Evolutionary conservation across 2,329 filamentous ascomycete species (phyloP).

Genomic region (Stromatinia cepivora): DNA sequence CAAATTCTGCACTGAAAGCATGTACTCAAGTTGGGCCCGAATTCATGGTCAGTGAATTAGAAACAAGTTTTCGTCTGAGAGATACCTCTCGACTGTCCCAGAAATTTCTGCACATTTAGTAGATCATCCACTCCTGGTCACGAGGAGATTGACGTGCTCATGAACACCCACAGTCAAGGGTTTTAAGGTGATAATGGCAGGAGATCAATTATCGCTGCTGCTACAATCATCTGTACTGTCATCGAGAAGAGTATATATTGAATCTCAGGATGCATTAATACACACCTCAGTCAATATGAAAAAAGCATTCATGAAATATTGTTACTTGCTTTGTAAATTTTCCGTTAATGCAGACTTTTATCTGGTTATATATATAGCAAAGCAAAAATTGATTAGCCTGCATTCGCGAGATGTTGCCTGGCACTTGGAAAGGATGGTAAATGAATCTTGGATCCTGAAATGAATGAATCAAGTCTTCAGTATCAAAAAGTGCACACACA

Average conservation of each 20-base stretch:
- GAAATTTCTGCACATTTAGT: neutral
- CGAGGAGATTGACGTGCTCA: neutral
- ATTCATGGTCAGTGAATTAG: neutral
- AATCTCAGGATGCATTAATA: neutral
- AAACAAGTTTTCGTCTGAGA: neutral
- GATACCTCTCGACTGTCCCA: neutral
- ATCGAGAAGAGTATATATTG: neutral
- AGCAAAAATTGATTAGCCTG: neutral
- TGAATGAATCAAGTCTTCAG: neutral
- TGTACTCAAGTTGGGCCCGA: neutral
- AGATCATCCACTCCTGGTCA: neutral
- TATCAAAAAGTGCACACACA: neutral
- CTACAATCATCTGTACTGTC: neutral
- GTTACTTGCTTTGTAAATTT: neutral
- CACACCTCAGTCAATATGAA: neutral
- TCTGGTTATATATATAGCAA: neutral
- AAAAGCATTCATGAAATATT: too few relatives aligned
- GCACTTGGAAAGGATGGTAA: neutral
- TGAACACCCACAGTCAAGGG: neutral
- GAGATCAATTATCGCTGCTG: too few relatives aligned
- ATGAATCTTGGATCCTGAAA: neutral
- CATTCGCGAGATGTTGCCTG: neutral
- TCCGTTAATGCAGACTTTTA: too few relatives aligned
- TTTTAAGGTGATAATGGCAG: too few relatives aligned
- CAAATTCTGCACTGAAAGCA: neutral